Evolutionary conservation across 2,329 filamentous ascomycete species (phyloP).

Genomic region (Fusarium albosuccineum): DNA sequence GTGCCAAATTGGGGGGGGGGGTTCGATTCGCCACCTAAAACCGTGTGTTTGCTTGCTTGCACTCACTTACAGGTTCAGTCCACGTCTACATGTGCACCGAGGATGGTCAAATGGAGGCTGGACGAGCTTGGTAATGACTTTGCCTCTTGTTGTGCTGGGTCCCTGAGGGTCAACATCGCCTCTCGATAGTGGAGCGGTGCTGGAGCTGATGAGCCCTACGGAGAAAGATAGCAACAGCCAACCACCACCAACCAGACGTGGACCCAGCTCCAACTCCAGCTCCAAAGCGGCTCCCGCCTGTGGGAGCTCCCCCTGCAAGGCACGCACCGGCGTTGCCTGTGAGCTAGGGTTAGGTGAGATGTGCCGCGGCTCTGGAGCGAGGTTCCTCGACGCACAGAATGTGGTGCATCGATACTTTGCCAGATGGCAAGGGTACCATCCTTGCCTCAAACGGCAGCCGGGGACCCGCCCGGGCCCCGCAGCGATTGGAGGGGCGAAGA

Average conservation of each 20-base stretch:
- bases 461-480: conserved; percentile 19
- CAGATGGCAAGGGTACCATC: conserved; percentile 3
- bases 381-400: background rate
- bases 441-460: conserved; percentile 28
- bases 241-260: background rate
- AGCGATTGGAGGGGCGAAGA: conserved; percentile 36
- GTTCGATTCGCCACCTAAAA: conserved; percentile 29
- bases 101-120: background rate
- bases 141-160: background rate
- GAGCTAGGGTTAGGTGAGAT: conserved; percentile 31
- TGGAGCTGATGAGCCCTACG: conserved; percentile 13
- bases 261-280: conserved; percentile 16
- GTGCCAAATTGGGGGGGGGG: conserved; percentile 12
- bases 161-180: conserved; percentile 10
- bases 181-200: conserved; percentile 22
- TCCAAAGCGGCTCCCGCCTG: conserved; percentile 28
- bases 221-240: conserved; percentile 14
- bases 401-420: conserved; percentile 10
- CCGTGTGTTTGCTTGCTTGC: conserved; percentile 1
- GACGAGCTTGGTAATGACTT: conserved; percentile 4
- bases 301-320: conserved; percentile 41
- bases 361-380: conserved; percentile 14
- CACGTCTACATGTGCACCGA: background rate
- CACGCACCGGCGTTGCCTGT: conserved; percentile 28
- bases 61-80: background rate